These are phyloP conservation scores for Yarrowia sp. DNA, from an alignment of 805 yeast genomes.

Conservation along the genomic window DNA sequence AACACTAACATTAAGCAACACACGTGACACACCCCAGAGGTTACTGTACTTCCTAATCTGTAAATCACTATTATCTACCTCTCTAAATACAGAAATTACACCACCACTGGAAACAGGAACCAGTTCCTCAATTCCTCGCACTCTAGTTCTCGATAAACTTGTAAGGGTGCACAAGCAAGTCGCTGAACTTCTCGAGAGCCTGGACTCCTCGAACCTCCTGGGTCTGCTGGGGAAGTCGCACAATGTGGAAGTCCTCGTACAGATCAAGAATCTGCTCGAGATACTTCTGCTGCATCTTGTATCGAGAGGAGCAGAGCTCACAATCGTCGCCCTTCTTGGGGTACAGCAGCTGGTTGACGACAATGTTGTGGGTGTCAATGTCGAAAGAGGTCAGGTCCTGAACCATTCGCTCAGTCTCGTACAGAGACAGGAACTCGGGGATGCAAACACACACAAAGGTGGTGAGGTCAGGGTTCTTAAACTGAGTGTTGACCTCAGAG, in stretches of 20 bases:
- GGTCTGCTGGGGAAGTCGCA: slow-evolving; percentile 92
- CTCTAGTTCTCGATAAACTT: slow-evolving; percentile 40
- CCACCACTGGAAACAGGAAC: background rate
- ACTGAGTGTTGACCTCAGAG: slow-evolving; percentile 85
- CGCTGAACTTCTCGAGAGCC: slow-evolving; percentile 77
- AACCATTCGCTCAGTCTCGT: slow-evolving; percentile 96
- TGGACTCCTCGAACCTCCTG: slow-evolving; percentile 92
- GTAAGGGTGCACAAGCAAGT: slow-evolving; percentile 73
- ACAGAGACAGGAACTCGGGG: slow-evolving; percentile 90
- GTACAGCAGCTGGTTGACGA: slow-evolving; percentile 88
- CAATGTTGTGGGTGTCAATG: slow-evolving; percentile 95
- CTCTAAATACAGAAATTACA: background rate
- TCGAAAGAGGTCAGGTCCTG: slow-evolving; percentile 93
- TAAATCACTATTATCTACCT: background rate
- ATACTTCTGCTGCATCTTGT: slow-evolving; percentile 94
- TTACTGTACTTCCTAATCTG: slow-evolving; percentile 1
- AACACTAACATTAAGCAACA: too few relatives aligned
- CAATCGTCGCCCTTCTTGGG: slow-evolving; percentile 72
- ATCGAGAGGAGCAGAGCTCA: slow-evolving; percentile 85
- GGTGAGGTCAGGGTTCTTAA: slow-evolving; percentile 92
- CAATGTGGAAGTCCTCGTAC: slow-evolving; percentile 95
- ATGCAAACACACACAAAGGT: slow-evolving; percentile 94
- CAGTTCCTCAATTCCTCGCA: background rate
- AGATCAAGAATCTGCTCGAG: slow-evolving; percentile 92
- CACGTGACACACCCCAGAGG: slow-evolving; percentile 7